A percentile compares a stretch with the other conserved stretches of the same genome.
Conservation (phyloP, 805 yeast species). For the Yarrowia porcina region DNA sequence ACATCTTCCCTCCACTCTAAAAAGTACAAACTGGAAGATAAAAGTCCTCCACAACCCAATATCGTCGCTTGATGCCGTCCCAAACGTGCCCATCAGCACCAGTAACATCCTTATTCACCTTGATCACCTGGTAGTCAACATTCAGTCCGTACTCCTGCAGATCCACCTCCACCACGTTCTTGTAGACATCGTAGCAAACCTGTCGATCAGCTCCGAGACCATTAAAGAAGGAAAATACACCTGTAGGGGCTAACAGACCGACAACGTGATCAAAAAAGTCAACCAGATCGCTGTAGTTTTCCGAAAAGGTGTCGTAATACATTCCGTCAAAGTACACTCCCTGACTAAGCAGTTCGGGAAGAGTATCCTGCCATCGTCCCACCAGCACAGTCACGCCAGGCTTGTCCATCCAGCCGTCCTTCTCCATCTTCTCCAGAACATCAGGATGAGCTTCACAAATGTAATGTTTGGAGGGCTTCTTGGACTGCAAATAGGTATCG, state of each 20-base stretch:
- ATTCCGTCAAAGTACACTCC: conserved; percentile 85
- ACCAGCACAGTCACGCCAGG: conserved; percentile 67
- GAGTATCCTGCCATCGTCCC: conserved; percentile 90
- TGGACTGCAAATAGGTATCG: conserved; percentile 67
- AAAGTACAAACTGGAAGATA: conserved; percentile 35
- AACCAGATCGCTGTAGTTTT: conserved; percentile 84
- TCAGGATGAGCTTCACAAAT: conserved; percentile 95
- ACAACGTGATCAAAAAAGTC: conserved; percentile 78
- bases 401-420: conserved; percentile 81
- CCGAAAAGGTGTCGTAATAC: conserved; percentile 91
- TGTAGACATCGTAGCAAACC: conserved; percentile 78
- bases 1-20: neutral
- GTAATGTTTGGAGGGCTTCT: conserved; percentile 66
- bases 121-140: conserved; percentile 48
- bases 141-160: conserved; percentile 72
- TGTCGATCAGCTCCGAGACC: conserved; percentile 82
- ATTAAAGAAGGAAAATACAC: conserved; percentile 86
- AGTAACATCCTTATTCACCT: conserved; percentile 35
- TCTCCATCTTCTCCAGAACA: conserved; percentile 62
- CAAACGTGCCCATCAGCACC: conserved; percentile 37
- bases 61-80: conserved; percentile 38
- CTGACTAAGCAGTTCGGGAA: conserved; percentile 59
- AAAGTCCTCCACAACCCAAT: conserved; percentile 38
- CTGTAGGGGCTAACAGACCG: conserved; percentile 77
- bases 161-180: conserved; percentile 75